Conservation (phyloP, 352 stramenopile species). For the Globisporangium camurandrum region DNA sequence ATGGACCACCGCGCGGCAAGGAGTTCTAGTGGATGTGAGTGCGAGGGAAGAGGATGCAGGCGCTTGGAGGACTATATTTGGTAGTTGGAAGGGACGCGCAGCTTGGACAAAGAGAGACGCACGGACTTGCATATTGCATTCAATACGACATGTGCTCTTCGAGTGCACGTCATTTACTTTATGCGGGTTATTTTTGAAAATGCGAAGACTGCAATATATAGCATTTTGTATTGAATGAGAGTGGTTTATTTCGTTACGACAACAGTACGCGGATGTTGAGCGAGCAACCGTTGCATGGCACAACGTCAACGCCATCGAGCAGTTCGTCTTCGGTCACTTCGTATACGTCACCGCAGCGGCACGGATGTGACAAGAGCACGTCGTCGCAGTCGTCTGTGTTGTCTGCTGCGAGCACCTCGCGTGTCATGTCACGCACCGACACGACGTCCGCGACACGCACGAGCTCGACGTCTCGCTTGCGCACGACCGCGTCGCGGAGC, state of each 20-base stretch:
- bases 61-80: too few species aligned
- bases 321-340: constrained; percentile 60
- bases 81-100: too few species aligned
- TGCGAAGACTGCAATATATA: not conserved
- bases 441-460: constrained; percentile 67
- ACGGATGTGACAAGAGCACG: constrained; percentile 49
- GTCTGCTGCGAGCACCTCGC: constrained; percentile 16
- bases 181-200: not conserved
- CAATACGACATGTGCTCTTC: too few species aligned
- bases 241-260: not conserved
- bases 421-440: constrained; percentile 31
- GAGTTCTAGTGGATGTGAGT: constrained; percentile 46
- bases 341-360: constrained; percentile 69
- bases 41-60: not conserved
- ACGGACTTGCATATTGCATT: not conserved
- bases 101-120: too few species aligned
- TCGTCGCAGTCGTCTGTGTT: constrained; percentile 30
- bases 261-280: constrained; percentile 63
- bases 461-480: constrained; percentile 31
- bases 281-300: constrained; percentile 76
- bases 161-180: not conserved
- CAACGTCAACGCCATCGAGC: constrained; percentile 51
- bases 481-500: constrained; percentile 23
- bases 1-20: constrained; percentile 71
- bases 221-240: not conserved